These are phyloP conservation scores for Trichoderma citrinoviride DNA, from an alignment of 2,329 filamentous ascomycete species.

Conservation along the genomic window DNA sequence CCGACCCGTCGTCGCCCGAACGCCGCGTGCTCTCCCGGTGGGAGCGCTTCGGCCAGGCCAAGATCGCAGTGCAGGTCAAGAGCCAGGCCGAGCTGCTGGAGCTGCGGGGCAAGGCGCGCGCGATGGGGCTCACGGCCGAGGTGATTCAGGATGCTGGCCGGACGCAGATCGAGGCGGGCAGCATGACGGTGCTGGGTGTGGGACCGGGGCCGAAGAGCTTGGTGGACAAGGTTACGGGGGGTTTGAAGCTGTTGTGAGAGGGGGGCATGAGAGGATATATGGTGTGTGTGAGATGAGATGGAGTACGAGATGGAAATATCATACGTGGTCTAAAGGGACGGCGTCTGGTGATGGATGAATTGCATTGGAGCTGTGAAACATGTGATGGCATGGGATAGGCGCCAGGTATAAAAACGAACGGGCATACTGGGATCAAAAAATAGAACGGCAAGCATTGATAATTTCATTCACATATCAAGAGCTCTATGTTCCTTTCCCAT, in stretches of 20 bases:
- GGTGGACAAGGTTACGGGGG: constrained; percentile 81
- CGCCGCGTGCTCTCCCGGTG: constrained; percentile 72
- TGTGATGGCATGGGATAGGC: not conserved
- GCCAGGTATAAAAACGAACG: not conserved
- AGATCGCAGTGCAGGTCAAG: constrained; percentile 88
- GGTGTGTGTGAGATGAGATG: not conserved
- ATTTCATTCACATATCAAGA: not conserved
- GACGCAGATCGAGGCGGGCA: constrained; percentile 93
- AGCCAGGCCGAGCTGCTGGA: constrained; percentile 77
- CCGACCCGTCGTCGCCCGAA: constrained; percentile 52
- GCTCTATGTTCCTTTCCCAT: too few relatives aligned
- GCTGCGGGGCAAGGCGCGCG: constrained; percentile 74
- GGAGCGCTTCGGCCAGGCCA: constrained; percentile 84
- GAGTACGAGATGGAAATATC: not conserved
- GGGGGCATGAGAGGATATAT: too few relatives aligned
- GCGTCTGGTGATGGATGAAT: constrained; percentile 1
- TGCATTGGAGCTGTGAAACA: not conserved
- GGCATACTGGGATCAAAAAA: constrained; percentile 5
- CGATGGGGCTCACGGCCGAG: constrained; percentile 80
- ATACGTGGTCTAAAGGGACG: not conserved
- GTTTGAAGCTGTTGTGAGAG: constrained; percentile 76
- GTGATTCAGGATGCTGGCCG: constrained; percentile 94
- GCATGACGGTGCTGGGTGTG: constrained; percentile 85
- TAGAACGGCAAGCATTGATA: not conserved
- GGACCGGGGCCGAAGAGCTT: constrained; percentile 79